Conservation (phyloP, 768 basidiomycete species). For the Leccinum rimulosum region DNA sequence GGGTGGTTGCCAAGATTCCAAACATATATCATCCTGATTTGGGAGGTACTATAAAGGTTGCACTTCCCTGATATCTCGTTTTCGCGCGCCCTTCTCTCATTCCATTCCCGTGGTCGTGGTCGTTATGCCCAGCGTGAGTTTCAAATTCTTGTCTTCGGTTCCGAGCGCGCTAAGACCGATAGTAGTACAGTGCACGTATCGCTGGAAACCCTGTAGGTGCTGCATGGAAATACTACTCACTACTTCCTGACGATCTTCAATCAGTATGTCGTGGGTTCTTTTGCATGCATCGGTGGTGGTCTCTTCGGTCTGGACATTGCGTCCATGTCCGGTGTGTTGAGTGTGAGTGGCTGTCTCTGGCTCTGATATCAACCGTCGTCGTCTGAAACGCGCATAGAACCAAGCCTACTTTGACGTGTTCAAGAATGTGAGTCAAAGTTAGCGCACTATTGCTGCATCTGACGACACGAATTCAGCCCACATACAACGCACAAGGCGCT, state of each 20-base stretch:
- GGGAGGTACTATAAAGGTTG: constrained; percentile 13
- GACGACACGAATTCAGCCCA: constrained; percentile 35
- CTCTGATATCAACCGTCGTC: neutral
- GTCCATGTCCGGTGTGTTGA: constrained; percentile 77
- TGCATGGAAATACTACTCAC: neutral
- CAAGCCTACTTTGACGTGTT: constrained; percentile 26
- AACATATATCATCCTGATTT: neutral
- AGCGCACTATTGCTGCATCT: neutral
- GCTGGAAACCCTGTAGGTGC: constrained; percentile 54
- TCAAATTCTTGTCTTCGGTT: neutral
- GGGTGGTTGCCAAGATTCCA: neutral
- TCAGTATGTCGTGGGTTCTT: constrained; percentile 77
- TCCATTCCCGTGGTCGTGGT: constrained; percentile 1
- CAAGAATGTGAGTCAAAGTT: constrained; percentile 18
- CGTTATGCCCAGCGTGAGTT: constrained; percentile 29
- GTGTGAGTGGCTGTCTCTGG: constrained; percentile 31
- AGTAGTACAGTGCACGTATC: constrained; percentile 53
- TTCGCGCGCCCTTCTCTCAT: neutral
- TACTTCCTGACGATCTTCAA: constrained; percentile 6
- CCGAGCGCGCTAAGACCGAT: constrained; percentile 2
- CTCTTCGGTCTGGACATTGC: constrained; percentile 81
- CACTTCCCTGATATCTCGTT: neutral
- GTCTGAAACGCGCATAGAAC: constrained; percentile 20
- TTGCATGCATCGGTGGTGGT: constrained; percentile 79
- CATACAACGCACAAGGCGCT: constrained; percentile 58